phyloP scores from a whole-genome alignment of 2,329 filamentous ascomycete genomes.

The Rutstroemia sp. region DNA sequence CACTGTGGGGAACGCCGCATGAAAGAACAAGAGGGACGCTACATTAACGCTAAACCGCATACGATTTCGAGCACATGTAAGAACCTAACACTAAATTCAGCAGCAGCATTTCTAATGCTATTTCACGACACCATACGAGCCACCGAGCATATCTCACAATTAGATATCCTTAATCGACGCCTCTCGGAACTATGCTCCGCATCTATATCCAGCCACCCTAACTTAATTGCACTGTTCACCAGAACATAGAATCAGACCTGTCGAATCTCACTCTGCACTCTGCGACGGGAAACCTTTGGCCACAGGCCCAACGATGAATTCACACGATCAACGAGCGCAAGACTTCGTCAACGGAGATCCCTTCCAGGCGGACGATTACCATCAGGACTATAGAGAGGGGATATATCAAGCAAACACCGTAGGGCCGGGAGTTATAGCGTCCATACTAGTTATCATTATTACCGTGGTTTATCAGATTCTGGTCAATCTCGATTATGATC shows the following conservation, averaged over 20 bases:
- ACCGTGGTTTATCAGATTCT: slow-evolving; percentile 26
- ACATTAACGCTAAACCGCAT: neutral
- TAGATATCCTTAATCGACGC: no score
- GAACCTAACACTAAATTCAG: neutral
- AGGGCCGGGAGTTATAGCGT: slow-evolving; percentile 16
- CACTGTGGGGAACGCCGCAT: neutral
- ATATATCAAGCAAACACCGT: neutral
- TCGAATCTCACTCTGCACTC: neutral
- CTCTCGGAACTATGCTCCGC: neutral
- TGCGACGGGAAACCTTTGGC: neutral
- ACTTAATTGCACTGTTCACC: neutral
- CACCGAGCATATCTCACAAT: no score
- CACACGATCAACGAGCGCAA: slow-evolving; percentile 15
- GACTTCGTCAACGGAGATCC: slow-evolving; percentile 26
- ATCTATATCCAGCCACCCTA: slow-evolving; percentile 1
- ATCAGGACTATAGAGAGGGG: slow-evolving; percentile 26
- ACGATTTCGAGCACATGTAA: no score
- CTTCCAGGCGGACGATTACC: slow-evolving; percentile 21
- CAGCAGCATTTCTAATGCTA: no score
- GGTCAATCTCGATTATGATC: slow-evolving; percentile 27
- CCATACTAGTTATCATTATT: slow-evolving; percentile 20
- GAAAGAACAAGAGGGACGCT: neutral
- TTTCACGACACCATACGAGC: neutral
- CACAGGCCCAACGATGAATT: slow-evolving; percentile 28
- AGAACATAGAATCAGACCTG: neutral